A percentile compares a stretch with the other conserved stretches of the same genome.
These are phyloP conservation scores for Sextonia rubra DNA, from an alignment of 164 flowering plant genomes.

Conservation along the genomic window DNA sequence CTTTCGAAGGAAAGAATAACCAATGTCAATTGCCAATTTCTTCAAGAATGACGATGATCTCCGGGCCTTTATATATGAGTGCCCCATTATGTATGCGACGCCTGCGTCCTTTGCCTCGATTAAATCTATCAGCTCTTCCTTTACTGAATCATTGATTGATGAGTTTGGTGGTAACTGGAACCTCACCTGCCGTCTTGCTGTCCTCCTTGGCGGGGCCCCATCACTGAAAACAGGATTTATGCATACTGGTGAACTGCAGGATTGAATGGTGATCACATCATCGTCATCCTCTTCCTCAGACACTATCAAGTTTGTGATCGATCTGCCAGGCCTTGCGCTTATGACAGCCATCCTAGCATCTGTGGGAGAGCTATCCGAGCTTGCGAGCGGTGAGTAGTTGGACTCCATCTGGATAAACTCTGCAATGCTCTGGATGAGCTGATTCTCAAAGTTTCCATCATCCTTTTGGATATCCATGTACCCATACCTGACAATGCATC, in stretches of 20 bases:
- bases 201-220: conserved; percentile 23
- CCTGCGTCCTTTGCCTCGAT: conserved; percentile 47
- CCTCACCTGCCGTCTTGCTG: conserved; percentile 32
- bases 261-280: conserved; percentile 5
- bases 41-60: conserved; percentile 43
- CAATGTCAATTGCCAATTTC: conserved; percentile 40
- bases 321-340: conserved; percentile 23
- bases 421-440: conserved; percentile 68
- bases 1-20: conserved; percentile 47
- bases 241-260: conserved; percentile 34
- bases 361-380: conserved; percentile 29
- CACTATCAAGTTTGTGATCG: conserved; percentile 24
- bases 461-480: conserved; percentile 81
- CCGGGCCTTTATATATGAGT: conserved; percentile 45
- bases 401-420: conserved; percentile 94
- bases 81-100: conserved; percentile 49
- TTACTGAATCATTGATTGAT: conserved; percentile 28
- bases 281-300: conserved; percentile 22
- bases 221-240: conserved; percentile 34
- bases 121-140: conserved; percentile 42
- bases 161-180: conserved; percentile 30
- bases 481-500: conserved; percentile 87
- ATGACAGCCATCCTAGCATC: conserved; percentile 53
- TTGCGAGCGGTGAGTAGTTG: conserved; percentile 42
- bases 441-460: conserved; percentile 74